Evolutionary conservation across 352 stramenopile genomes (phyloP).

Genomic region (Phytopythium chamaehyphon): DNA sequence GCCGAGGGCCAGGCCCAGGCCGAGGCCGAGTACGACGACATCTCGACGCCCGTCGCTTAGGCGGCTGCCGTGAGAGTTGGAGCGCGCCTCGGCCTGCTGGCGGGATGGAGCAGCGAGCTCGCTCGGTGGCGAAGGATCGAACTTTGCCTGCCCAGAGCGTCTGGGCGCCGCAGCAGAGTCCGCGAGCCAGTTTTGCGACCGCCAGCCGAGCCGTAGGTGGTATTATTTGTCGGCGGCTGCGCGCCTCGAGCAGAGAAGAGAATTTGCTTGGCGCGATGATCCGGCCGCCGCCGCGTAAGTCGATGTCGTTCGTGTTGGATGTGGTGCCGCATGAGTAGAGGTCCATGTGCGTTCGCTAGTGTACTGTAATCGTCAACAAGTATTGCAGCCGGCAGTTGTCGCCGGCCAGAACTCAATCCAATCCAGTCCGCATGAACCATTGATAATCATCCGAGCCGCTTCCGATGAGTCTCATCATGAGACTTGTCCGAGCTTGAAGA

Average conservation of each 20-base stretch:
- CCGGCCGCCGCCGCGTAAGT: background rate
- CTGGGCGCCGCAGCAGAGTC: too few relatives aligned
- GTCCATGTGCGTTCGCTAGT: too few relatives aligned
- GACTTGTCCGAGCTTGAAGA: too few relatives aligned
- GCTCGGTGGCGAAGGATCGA: constrained; percentile 4
- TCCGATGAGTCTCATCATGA: too few relatives aligned
- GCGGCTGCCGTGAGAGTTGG: background rate
- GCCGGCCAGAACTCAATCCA: too few relatives aligned
- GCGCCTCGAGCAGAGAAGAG: constrained; percentile 3
- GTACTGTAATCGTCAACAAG: too few relatives aligned
- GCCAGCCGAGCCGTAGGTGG: background rate
- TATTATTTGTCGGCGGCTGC: constrained; percentile 1
- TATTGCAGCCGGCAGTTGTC: too few relatives aligned
- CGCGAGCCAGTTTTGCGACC: background rate
- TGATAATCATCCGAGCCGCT: too few relatives aligned
- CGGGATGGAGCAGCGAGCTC: background rate
- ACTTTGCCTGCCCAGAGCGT: background rate
- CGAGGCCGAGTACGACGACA: constrained; percentile 27
- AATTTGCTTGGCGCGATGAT: constrained; percentile 4
- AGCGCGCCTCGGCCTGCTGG: too few relatives aligned
- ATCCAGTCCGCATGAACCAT: too few relatives aligned
- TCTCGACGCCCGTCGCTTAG: constrained; percentile 23
- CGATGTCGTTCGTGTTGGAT: too few relatives aligned
- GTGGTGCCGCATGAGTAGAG: too few relatives aligned
- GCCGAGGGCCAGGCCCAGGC: constrained; percentile 1